A percentile compares a stretch with the other conserved stretches of the same genome.
Conservation (phyloP, 495 filamentous ascomycete species). For the Neurospora sp. region DNA sequence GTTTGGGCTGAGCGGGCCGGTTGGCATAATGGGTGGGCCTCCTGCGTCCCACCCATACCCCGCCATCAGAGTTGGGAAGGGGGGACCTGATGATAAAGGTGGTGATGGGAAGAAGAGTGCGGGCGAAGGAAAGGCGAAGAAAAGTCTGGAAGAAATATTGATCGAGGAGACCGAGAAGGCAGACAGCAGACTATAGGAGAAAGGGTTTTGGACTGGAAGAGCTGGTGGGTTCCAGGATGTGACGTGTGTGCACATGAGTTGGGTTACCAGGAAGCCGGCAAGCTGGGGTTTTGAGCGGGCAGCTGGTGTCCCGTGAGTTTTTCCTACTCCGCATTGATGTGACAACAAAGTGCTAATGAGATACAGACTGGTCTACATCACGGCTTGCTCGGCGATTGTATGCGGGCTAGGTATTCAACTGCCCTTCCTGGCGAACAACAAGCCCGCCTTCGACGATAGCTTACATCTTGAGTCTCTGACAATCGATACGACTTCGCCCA, state of each 20-base stretch:
- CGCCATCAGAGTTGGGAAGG: not conserved
- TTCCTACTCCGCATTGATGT: not conserved
- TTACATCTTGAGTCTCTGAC: not conserved
- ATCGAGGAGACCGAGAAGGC: not conserved
- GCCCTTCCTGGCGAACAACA: constrained; percentile 16
- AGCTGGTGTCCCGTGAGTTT: constrained; percentile 29
- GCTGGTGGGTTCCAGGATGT: constrained; percentile 32
- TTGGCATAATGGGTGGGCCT: not conserved
- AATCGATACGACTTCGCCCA: not conserved
- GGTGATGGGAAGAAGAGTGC: not conserved
- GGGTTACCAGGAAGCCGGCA: constrained; percentile 31
- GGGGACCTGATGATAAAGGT: not conserved
- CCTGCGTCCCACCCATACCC: not conserved
- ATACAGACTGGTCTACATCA: constrained; percentile 30
- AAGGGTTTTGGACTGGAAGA: not conserved
- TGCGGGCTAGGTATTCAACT: constrained; percentile 22
- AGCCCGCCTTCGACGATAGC: constrained; percentile 3
- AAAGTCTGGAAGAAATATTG: not conserved
- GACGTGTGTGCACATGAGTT: constrained; percentile 22
- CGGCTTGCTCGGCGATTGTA: constrained; percentile 21
- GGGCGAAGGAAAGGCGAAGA: not conserved
- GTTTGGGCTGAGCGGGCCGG: constrained; percentile 14
- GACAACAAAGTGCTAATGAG: not conserved
- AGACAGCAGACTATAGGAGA: not conserved
- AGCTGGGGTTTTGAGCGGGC: constrained; percentile 30